phyloP scores from a whole-genome alignment of 176 grass and related monocot species.

The Cocos nucifera region DNA sequence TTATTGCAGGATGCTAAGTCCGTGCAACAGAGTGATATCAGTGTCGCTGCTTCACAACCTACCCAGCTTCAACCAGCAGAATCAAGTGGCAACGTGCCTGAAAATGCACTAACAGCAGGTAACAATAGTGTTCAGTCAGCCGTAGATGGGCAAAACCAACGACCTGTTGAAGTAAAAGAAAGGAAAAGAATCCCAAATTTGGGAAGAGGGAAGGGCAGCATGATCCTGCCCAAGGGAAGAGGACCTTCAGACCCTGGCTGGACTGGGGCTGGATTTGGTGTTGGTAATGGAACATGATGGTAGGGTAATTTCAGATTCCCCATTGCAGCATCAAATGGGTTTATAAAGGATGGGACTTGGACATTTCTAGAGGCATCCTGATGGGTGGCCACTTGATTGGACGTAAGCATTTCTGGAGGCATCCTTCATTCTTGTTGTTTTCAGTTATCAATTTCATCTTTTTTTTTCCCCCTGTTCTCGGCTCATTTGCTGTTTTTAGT shows the following conservation, averaged over 20 bases:
- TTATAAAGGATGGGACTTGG: no score
- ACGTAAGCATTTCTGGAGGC: no score
- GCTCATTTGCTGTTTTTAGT: no score
- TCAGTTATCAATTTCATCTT: no score
- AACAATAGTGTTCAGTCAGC: constrained; percentile 10
- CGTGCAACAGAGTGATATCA: constrained; percentile 20
- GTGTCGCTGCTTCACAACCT: constrained; percentile 8
- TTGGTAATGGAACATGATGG: constrained; percentile 34
- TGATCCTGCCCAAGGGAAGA: constrained; percentile 66
- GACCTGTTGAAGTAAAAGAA: constrained; percentile 30
- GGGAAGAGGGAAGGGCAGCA: constrained; percentile 45
- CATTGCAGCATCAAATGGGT: no score
- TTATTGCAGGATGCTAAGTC: constrained; percentile 32
- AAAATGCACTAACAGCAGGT: constrained; percentile 7
- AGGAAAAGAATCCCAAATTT: constrained; percentile 48
- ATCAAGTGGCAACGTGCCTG: constrained; percentile 15
- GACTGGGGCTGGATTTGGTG: constrained; percentile 84
- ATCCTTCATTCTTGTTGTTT: no score
- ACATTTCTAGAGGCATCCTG: no score
- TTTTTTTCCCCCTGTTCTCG: no score
- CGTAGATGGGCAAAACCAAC: constrained; percentile 14
- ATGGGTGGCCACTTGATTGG: no score
- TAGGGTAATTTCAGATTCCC: no score
- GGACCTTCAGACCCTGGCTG: constrained; percentile 56
- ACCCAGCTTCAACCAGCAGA: constrained; percentile 7